Evolutionary conservation across 2,329 filamentous ascomycete genomes (phyloP).

Genomic region (Epichloe aotearoae): DNA sequence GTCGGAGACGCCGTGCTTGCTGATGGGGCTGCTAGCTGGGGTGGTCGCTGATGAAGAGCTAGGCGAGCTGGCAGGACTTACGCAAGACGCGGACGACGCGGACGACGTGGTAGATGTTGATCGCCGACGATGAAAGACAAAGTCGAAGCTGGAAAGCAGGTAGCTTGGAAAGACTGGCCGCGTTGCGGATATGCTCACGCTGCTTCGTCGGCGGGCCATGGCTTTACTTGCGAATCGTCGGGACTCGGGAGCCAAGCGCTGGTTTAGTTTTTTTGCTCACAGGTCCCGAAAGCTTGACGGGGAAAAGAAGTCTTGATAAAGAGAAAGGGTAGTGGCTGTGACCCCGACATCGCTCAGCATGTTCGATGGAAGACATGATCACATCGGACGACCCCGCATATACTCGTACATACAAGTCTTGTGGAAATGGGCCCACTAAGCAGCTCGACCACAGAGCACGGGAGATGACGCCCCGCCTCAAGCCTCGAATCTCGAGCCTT

Average conservation of each 20-base stretch:
- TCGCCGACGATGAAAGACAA: conserved; percentile 32
- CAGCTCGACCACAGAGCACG: no score
- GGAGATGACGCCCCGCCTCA: no score
- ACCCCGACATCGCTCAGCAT: no score
- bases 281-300: no score
- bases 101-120: conserved; percentile 16
- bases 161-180: conserved; percentile 36
- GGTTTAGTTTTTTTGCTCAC: neutral
- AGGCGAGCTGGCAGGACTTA: conserved; percentile 12
- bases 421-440: no score
- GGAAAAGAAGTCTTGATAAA: no score
- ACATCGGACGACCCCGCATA: no score
- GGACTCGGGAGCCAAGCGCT: neutral
- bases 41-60: conserved; percentile 16
- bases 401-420: no score
- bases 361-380: no score
- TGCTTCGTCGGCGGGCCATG: conserved; percentile 10
- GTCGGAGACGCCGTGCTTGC: conserved; percentile 5
- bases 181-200: conserved; percentile 26
- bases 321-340: no score
- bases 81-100: conserved; percentile 18
- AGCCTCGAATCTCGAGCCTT: no score
- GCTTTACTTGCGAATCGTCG: no score
- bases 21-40: conserved; percentile 14
- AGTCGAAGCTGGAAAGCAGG: conserved; percentile 36